These are phyloP conservation scores for Sclerospora graminicola DNA, from an alignment of 352 stramenopile species.

Conservation along the genomic window DNA sequence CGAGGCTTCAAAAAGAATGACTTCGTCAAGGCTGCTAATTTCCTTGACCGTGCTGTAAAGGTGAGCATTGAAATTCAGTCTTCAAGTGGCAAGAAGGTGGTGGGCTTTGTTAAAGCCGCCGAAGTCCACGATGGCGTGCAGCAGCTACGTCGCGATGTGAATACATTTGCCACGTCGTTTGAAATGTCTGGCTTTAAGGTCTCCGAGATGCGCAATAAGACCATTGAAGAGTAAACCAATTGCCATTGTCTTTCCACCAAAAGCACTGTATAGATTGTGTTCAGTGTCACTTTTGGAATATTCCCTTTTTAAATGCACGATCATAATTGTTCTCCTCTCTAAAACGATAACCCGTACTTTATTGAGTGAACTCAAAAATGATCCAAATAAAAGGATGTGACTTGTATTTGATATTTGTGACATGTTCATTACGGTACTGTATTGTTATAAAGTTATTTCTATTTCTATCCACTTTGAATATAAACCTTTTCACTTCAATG, in stretches of 20 bases:
- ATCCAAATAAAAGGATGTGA: no score
- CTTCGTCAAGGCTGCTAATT: slow-evolving; percentile 93
- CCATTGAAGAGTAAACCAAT: slow-evolving; percentile 54
- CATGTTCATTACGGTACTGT: no score
- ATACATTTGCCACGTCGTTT: slow-evolving; percentile 89
- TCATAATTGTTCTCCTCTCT: no score
- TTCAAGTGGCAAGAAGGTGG: slow-evolving; percentile 90
- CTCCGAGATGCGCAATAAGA: slow-evolving; percentile 84
- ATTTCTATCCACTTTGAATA: no score
- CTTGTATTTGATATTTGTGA: no score
- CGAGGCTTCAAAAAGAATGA: slow-evolving; percentile 95
- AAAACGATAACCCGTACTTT: no score
- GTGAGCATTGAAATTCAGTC: slow-evolving; percentile 91
- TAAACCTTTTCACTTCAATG: no score
- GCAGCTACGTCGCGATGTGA: slow-evolving; percentile 86
- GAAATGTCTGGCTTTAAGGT: slow-evolving; percentile 95
- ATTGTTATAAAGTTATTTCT: no score
- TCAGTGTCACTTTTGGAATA: slow-evolving; percentile 11
- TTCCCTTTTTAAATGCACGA: no score
- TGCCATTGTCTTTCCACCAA: slow-evolving; percentile 13
- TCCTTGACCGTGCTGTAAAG: slow-evolving; percentile 92
- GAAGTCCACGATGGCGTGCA: slow-evolving; percentile 77
- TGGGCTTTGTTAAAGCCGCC: slow-evolving; percentile 87
- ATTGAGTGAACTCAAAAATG: no score
- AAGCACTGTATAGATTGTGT: slow-evolving; percentile 22